Percentiles rank a stretch among this genome's conserved stretches.
These are phyloP conservation scores for Argentina anserina DNA, from an alignment of 306 rosid genomes.

Conservation along the genomic window DNA sequence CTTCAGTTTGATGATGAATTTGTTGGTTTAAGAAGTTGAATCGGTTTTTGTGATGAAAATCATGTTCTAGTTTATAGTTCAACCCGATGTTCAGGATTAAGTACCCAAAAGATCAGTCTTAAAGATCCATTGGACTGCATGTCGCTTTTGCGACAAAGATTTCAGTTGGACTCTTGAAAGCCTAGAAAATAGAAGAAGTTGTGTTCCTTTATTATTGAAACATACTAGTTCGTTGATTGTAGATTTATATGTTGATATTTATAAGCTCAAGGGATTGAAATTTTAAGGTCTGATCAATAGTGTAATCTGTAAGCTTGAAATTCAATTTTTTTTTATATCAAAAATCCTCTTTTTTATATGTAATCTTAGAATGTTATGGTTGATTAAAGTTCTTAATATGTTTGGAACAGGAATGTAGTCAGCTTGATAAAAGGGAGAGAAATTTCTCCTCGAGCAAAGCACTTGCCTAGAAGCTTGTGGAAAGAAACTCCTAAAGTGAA, in stretches of 20 bases:
- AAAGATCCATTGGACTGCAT: neutral
- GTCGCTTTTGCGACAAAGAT: neutral
- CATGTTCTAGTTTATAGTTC: neutral
- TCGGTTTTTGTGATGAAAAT: neutral
- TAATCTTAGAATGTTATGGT: neutral
- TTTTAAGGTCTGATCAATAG: neutral
- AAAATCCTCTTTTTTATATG: neutral
- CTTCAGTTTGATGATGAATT: neutral
- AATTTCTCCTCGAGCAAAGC: constrained; percentile 44
- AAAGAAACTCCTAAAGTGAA: constrained; percentile 31
- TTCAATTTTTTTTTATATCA: neutral
- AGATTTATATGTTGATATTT: neutral
- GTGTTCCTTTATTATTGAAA: neutral
- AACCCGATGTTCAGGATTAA: neutral
- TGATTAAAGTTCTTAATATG: constrained; percentile 5
- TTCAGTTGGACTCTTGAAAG: neutral
- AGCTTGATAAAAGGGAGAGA: constrained; percentile 43
- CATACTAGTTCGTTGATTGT: neutral
- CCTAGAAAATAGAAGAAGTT: neutral
- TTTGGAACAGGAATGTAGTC: constrained; percentile 40
- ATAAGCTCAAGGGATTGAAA: neutral
- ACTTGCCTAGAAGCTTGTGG: constrained; percentile 32
- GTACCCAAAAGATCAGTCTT: neutral
- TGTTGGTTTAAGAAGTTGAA: neutral
- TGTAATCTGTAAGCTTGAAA: neutral